These are phyloP conservation scores for Quaeritorhiza haematococci DNA, from an alignment of 371 early-diverging fungal genomes.

Conservation along the genomic window DNA sequence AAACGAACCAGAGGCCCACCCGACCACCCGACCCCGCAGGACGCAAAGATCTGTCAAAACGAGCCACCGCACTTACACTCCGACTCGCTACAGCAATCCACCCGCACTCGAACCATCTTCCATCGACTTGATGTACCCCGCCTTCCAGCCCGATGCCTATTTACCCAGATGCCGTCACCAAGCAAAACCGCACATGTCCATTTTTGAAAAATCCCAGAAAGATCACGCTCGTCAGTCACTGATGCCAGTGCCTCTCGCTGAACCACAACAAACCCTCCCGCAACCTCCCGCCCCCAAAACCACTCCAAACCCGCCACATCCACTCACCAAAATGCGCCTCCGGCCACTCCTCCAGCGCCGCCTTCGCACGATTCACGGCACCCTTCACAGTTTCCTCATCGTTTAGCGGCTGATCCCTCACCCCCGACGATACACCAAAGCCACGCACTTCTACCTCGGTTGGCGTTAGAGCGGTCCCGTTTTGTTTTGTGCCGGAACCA, in stretches of 20 bases:
- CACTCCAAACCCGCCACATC: too few relatives aligned
- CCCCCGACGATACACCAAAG: slow-evolving; percentile 13
- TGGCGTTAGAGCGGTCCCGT: too few relatives aligned
- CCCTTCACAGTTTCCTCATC: slow-evolving; percentile 22
- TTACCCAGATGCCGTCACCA: too few relatives aligned
- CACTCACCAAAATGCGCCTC: slow-evolving; percentile 17
- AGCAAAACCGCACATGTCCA: too few relatives aligned
- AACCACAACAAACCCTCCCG: too few relatives aligned
- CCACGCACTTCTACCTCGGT: slow-evolving; percentile 9
- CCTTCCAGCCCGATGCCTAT: slow-evolving; percentile 26
- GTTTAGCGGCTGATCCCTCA: slow-evolving; percentile 22
- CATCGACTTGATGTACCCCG: slow-evolving; percentile 17
- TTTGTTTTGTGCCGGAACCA: too few relatives aligned
- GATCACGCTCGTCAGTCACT: background rate
- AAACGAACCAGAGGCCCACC: too few relatives aligned
- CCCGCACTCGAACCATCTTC: slow-evolving; percentile 19
- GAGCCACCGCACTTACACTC: slow-evolving; percentile 1
- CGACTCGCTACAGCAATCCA: slow-evolving; percentile 21
- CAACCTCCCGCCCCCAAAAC: too few relatives aligned
- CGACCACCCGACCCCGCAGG: too few relatives aligned
- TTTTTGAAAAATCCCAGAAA: background rate
- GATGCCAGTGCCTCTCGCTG: too few relatives aligned
- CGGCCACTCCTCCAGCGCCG: slow-evolving; percentile 4
- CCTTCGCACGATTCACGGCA: slow-evolving; percentile 17
- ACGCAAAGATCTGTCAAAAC: background rate